phyloP scores from a whole-genome alignment of 345 rosid species.

The Diplotaxis tenuifolia region DNA sequence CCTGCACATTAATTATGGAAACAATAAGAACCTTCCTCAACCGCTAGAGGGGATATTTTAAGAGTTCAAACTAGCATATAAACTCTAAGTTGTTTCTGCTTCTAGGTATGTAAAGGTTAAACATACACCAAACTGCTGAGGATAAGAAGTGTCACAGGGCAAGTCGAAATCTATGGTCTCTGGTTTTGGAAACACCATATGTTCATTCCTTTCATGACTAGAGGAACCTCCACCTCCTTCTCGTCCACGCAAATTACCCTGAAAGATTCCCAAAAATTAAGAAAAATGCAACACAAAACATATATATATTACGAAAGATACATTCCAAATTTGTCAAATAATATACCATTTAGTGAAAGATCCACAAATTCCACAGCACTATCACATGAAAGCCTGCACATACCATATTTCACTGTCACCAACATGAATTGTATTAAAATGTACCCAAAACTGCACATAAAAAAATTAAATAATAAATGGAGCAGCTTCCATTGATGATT shows the following conservation, averaged over 20 bases:
- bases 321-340: background rate
- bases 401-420: conserved; percentile 1
- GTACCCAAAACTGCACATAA: background rate
- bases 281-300: background rate
- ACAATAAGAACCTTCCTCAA: conserved; percentile 15
- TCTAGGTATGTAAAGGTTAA: background rate
- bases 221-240: conserved; percentile 38
- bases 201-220: conserved; percentile 21
- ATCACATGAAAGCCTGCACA: conserved; percentile 29
- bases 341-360: conserved; percentile 21
- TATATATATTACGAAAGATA: background rate
- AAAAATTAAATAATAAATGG: background rate
- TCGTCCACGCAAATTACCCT: conserved; percentile 38
- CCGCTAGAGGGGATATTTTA: background rate
- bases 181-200: conserved; percentile 50
- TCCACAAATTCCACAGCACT: background rate
- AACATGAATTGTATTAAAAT: background rate
- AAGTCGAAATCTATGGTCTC: conserved; percentile 59
- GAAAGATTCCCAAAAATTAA: background rate
- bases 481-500: conserved; percentile 1
- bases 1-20: conserved; percentile 45
- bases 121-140: conserved; percentile 50
- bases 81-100: background rate
- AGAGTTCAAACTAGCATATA: background rate
- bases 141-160: conserved; percentile 38